Evolutionary conservation across 2,329 filamentous ascomycete genomes (phyloP).

Genomic region (Botrytis galanthina): DNA sequence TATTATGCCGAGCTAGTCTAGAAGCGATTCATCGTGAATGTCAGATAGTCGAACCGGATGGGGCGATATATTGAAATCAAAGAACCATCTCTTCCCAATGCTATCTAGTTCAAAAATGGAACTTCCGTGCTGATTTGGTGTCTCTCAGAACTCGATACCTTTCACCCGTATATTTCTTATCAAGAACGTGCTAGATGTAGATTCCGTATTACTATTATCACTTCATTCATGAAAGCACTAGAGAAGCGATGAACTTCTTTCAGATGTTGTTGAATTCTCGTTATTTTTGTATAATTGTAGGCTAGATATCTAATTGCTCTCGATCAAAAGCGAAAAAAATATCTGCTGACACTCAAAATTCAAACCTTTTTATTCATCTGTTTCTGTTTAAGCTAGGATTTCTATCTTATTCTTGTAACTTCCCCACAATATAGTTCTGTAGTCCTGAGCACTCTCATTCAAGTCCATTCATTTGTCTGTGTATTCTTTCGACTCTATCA

Average conservation of each 20-base stretch:
- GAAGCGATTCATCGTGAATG: too few species aligned
- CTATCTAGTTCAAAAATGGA: too few species aligned
- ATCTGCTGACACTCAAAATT: background rate
- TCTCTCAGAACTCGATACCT: too few species aligned
- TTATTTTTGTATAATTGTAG: background rate
- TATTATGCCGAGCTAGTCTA: too few species aligned
- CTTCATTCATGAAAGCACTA: background rate
- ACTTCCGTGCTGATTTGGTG: background rate
- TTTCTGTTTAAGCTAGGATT: background rate
- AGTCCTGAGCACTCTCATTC: background rate
- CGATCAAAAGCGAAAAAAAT: background rate
- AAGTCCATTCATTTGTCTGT: background rate
- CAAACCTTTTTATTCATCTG: background rate
- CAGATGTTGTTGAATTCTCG: accelerated
- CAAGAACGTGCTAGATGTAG: background rate
- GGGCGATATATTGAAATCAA: too few species aligned
- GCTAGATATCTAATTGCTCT: accelerated
- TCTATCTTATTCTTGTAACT: background rate
- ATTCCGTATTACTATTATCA: accelerated
- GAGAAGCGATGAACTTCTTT: background rate
- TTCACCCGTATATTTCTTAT: background rate
- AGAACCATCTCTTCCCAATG: too few species aligned
- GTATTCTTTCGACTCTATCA: background rate
- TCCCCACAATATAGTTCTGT: background rate
- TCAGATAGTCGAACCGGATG: too few species aligned